Base-by-base conservation (phyloP, 768 basidiomycete species). In the Tylopilus felleus region DNA sequence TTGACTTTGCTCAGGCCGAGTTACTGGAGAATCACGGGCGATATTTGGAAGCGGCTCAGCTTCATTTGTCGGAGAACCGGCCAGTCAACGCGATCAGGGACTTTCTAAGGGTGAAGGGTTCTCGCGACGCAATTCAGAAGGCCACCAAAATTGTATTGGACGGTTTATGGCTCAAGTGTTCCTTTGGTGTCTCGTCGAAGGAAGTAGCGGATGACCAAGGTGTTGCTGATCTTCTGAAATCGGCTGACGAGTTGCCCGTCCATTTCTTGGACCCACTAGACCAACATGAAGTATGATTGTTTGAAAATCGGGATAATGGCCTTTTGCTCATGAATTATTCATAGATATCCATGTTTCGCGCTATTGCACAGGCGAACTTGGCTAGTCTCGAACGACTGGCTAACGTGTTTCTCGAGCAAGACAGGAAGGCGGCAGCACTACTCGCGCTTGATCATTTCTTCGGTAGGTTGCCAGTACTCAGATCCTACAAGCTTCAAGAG, bases 31-130 rank as follows among this genome's bases (percentile, higher is more conserved):
- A 68, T 5, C 70, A 76, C 12, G 76, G 74, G 13, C 71, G 73
- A 55, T 73, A 67, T 42, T 49, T 58, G 1, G 80, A 85, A 31
- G 84, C 84, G 0, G 83, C 82, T 1, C 72, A 79, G 19, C 60
- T 83, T 17, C 76, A 81, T 58, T 55, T 81, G 6, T 64, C 67
- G 0, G 78, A 82, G 57, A 81, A 80, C 14, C 74, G 77, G 1
- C 65, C 64, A 0, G 29, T 74, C 1, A 74, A 80, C 13, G 85
- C 83, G 0, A 77, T 84, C 10, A 66, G 62, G 13, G 62, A 79
- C 3, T 66, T 83, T 40, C 57, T 82, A 4, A 63, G 68, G 38
- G 75, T 78, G 29, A 58, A 23, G 6, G 47, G 42, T 0, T 70
- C 67, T 13, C 44, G 39, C 3, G 25, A 64, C 0, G 76, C 76